Conservation (phyloP, 768 basidiomycete genomes). For the Cubamyces sp. region DNA sequence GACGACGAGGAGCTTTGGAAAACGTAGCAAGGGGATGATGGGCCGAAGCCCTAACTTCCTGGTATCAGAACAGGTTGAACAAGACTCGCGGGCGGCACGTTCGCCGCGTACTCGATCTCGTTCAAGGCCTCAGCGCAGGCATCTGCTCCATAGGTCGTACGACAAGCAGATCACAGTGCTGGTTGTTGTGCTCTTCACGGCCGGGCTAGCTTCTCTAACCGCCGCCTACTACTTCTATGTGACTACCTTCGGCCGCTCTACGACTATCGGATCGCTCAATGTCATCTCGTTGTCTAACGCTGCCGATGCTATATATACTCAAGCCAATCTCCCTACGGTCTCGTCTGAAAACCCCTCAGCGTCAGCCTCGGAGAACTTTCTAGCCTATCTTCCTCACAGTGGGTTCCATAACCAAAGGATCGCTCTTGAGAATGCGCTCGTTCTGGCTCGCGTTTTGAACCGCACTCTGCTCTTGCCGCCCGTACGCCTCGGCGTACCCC, state of each 20-base stretch:
- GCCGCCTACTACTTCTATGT: slow-evolving; percentile 26
- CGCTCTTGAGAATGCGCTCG: slow-evolving; percentile 81
- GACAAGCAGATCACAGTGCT: slow-evolving; percentile 25
- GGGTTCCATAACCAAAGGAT: slow-evolving; percentile 89
- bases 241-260: background rate
- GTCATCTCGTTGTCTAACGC: background rate
- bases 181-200: slow-evolving; percentile 24
- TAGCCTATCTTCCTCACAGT: slow-evolving; percentile 82
- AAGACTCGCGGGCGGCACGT: too few species aligned
- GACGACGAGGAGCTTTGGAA: too few species aligned
- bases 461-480: slow-evolving; percentile 83
- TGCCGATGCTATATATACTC: background rate
- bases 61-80: too few species aligned
- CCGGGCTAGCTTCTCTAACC: slow-evolving; percentile 21
- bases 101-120: background rate
- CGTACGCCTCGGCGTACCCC: slow-evolving; percentile 66
- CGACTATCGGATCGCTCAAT: background rate
- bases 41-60: too few species aligned
- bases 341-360: background rate
- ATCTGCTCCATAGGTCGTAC: slow-evolving; percentile 1
- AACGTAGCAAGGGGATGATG: too few species aligned
- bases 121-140: background rate
- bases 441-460: slow-evolving; percentile 69
- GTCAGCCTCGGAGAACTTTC: slow-evolving; percentile 44
- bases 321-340: background rate